Evolutionary conservation across 805 yeast genomes (phyloP).

Genomic region (Ogataea neopini): DNA sequence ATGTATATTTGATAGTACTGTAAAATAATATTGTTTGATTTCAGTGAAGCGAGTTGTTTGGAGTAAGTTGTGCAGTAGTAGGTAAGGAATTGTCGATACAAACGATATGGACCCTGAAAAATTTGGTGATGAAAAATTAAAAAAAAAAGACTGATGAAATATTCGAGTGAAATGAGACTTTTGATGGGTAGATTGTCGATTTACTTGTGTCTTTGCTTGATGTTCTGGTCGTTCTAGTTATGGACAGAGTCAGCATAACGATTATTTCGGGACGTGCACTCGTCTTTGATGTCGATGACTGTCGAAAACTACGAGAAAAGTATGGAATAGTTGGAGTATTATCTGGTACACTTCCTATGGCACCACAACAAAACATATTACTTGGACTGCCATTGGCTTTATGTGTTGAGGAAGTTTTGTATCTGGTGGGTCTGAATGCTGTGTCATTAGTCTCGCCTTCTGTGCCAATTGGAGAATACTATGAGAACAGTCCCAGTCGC

Average conservation of each 20-base stretch:
- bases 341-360: slow-evolving; percentile 79
- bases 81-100: no score
- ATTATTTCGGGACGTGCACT: slow-evolving; percentile 48
- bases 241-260: slow-evolving; percentile 32
- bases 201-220: no score
- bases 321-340: slow-evolving; percentile 75
- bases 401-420: slow-evolving; percentile 69
- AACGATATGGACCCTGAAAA: not conserved
- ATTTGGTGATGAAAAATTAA: not conserved
- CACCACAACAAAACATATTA: slow-evolving; percentile 93
- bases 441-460: slow-evolving; percentile 12
- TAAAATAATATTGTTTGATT: slow-evolving; percentile 18
- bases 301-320: slow-evolving; percentile 52
- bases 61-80: no score
- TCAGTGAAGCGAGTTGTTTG: no score
- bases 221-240: not conserved
- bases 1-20: slow-evolving; percentile 22
- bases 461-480: not conserved
- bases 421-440: slow-evolving; percentile 46
- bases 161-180: not conserved
- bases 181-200: no score
- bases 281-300: slow-evolving; percentile 57
- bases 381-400: slow-evolving; percentile 80
- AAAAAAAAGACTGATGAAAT: not conserved
- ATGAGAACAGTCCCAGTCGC: slow-evolving; percentile 2